Conservation (phyloP, 371 early-diverging fungal genomes). For the Mortierella sp. region DNA sequence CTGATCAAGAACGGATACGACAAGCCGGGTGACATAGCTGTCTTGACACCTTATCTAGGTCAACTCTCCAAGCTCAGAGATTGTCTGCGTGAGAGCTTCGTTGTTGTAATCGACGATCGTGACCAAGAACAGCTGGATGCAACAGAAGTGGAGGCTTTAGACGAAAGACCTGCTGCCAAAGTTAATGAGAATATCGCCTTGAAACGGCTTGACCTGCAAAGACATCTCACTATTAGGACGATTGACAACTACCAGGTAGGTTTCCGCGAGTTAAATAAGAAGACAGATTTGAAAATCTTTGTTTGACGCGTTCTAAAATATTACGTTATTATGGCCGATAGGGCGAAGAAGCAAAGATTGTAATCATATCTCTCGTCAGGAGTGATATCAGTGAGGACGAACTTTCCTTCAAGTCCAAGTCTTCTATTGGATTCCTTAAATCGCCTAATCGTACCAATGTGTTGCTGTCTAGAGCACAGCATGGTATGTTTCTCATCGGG, state of each 20-base stretch:
- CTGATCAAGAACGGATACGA: conserved; percentile 69
- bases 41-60: conserved; percentile 68
- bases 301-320: neutral
- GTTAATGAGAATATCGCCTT: conserved; percentile 3
- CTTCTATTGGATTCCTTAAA: conserved; percentile 82
- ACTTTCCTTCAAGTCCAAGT: conserved; percentile 19
- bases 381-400: conserved; percentile 57
- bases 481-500: conserved; percentile 70
- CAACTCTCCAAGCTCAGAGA: conserved; percentile 64
- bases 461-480: conserved; percentile 78
- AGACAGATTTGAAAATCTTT: neutral
- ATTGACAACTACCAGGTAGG: conserved; percentile 59
- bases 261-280: too few relatives aligned
- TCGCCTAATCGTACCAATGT: conserved; percentile 85
- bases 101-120: conserved; percentile 57
- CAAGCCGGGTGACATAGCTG: conserved; percentile 65
- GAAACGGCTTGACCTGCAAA: conserved; percentile 22
- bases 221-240: conserved; percentile 45
- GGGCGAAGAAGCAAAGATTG: conserved; percentile 60
- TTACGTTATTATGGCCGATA: conserved; percentile 3
- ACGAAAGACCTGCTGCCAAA: neutral
- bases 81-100: conserved; percentile 23
- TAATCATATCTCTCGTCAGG: conserved; percentile 71
- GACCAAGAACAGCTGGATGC: conserved; percentile 52
- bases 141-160: conserved; percentile 25